Percentiles rank a stretch among this genome's conserved stretches.
phyloP scores from a whole-genome alignment of 2,329 filamentous ascomycete species.

The Lecanicillium sp. region DNA sequence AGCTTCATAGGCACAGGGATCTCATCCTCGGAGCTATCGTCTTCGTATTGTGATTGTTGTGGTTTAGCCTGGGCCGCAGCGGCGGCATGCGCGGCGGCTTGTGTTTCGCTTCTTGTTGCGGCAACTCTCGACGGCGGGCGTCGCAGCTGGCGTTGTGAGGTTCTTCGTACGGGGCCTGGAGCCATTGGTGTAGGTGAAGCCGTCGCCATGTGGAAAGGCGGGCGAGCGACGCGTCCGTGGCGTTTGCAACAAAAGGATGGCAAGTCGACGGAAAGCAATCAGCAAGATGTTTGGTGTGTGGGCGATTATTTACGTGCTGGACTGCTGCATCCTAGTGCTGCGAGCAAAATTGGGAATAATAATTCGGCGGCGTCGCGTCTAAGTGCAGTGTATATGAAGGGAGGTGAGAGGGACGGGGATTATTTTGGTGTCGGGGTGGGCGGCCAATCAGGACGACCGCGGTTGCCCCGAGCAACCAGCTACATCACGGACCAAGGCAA shows the following conservation, averaged over 20 bases:
- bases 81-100: conserved; percentile 22
- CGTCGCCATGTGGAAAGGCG: conserved; percentile 33
- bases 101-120: conserved; percentile 37
- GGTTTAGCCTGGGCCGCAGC: conserved; percentile 16
- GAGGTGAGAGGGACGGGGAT: conserved; percentile 11
- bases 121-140: conserved; percentile 39
- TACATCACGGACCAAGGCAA: neutral
- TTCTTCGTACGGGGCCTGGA: conserved; percentile 40
- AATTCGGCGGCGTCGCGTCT: conserved; percentile 2
- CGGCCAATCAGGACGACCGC: conserved; percentile 20
- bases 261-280: neutral
- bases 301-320: conserved; percentile 6
- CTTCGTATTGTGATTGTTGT: conserved; percentile 37
- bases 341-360: conserved; percentile 1
- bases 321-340: conserved; percentile 4
- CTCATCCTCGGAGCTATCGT: conserved; percentile 92
- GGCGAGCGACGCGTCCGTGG: conserved; percentile 3
- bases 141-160: conserved; percentile 47
- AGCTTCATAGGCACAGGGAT: conserved; percentile 88
- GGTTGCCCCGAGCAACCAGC: conserved; percentile 7
- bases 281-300: conserved; percentile 1
- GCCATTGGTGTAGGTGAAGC: conserved; percentile 48
- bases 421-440: conserved; percentile 18
- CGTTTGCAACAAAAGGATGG: neutral
- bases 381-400: conserved; percentile 5